Conservation (phyloP, 495 filamentous ascomycete species). For the Tuber aestivum region DNA sequence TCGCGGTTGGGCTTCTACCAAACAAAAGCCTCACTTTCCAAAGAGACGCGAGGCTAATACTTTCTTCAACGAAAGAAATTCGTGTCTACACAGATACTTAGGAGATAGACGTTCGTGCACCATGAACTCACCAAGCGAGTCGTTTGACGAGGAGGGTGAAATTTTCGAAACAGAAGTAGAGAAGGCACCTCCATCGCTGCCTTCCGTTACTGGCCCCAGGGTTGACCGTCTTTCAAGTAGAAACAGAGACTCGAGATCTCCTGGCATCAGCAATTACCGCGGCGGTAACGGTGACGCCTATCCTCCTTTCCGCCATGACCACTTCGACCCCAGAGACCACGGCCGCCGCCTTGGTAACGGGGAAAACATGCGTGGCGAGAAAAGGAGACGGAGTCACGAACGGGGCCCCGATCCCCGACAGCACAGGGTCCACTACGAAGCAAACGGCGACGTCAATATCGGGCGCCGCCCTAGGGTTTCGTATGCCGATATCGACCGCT, state of each 20-base stretch:
- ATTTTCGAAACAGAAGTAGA: constrained; percentile 63
- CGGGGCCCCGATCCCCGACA: constrained; percentile 37
- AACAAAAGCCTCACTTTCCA: constrained; percentile 48
- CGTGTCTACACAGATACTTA: constrained; percentile 53
- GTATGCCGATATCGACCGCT: constrained; percentile 43
- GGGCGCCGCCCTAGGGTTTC: constrained; percentile 36
- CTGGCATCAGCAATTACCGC: constrained; percentile 40
- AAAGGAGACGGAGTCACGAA: constrained; percentile 38
- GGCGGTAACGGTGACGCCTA: constrained; percentile 55
- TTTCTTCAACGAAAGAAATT: constrained; percentile 83
- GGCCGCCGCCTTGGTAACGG: constrained; percentile 26
- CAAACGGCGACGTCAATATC: constrained; percentile 26
- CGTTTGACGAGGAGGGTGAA: constrained; percentile 60
- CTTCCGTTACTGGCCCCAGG: constrained; percentile 65
- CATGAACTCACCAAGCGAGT: constrained; percentile 58
- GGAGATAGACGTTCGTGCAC: constrained; percentile 29
- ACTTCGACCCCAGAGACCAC: constrained; percentile 41
- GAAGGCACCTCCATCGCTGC: constrained; percentile 66
- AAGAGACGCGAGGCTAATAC: constrained; percentile 41
- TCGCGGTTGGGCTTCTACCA: constrained; percentile 47
- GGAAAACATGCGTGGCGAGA: constrained; percentile 39
- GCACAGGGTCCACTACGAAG: constrained; percentile 40
- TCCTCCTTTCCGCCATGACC: constrained; percentile 57
- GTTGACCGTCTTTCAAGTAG: constrained; percentile 69
- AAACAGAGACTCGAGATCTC: constrained; percentile 48